These are phyloP conservation scores for Boletus sp. DNA, from an alignment of 768 basidiomycete species.

Conservation along the genomic window DNA sequence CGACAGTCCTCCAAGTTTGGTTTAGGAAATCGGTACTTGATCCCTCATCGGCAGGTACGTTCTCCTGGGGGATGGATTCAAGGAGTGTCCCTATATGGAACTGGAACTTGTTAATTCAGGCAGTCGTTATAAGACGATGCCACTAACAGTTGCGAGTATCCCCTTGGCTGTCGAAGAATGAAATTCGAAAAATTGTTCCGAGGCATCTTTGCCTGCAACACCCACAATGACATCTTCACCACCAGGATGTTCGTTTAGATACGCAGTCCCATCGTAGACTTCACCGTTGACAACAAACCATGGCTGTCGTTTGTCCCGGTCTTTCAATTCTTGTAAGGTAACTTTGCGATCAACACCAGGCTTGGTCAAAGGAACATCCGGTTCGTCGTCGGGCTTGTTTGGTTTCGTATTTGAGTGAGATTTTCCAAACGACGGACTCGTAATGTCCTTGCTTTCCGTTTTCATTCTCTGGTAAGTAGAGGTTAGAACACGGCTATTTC, in stretches of 20 bases:
- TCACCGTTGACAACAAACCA: slow-evolving; percentile 58
- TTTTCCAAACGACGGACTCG: slow-evolving; percentile 39
- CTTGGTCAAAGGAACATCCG: slow-evolving; percentile 43
- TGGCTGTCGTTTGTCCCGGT: slow-evolving; percentile 35
- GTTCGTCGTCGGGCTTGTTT: too few relatives aligned
- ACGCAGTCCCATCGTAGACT: slow-evolving; percentile 53
- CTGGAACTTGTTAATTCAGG: slow-evolving; percentile 15
- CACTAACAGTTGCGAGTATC: too few relatives aligned
- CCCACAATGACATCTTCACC: slow-evolving; percentile 53
- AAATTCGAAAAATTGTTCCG: slow-evolving; percentile 64
- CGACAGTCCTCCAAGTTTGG: slow-evolving; percentile 48
- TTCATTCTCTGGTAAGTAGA: slow-evolving; percentile 40
- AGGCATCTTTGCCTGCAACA: slow-evolving; percentile 57
- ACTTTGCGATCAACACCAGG: slow-evolving; percentile 45
- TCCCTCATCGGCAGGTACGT: too few relatives aligned
- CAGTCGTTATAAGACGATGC: neutral
- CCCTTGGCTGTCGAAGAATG: slow-evolving; percentile 51
- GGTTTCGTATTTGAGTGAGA: neutral
- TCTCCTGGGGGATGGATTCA: neutral
- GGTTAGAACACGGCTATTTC: neutral
- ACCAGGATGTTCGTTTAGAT: slow-evolving; percentile 57
- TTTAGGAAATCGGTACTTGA: slow-evolving; percentile 37
- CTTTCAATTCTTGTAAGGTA: slow-evolving; percentile 41
- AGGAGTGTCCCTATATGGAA: slow-evolving; percentile 53
- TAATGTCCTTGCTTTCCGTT: slow-evolving; percentile 41